Percentiles rank a stretch among this genome's conserved stretches.
phyloP scores from a whole-genome alignment of 73 alveolate species.

The Durusdinium trenchii region DNA sequence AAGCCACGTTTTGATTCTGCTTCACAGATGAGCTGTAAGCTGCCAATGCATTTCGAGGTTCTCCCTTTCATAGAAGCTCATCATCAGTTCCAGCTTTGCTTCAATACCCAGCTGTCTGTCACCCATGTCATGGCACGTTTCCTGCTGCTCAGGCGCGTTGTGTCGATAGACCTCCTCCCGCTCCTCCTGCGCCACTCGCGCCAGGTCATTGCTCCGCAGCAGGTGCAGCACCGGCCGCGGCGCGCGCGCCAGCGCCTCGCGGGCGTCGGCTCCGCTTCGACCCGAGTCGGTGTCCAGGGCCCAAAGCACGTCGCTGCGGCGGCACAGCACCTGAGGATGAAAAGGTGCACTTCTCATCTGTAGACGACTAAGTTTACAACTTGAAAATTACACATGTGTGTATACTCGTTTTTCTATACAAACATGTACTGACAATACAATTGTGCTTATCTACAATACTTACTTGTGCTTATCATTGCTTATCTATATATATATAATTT shows the following conservation, averaged over 20 bases:
- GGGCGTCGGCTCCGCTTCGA: neutral
- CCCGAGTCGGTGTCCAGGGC: neutral
- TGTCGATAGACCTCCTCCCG: conserved; percentile 2
- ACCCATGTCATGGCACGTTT: too few relatives aligned
- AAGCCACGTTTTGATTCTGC: too few relatives aligned
- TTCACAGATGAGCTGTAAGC: too few relatives aligned
- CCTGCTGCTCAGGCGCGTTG: neutral
- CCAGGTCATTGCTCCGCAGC: conserved; percentile 32
- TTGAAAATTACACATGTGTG: neutral
- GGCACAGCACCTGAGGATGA: conserved; percentile 36
- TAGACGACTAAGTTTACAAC: neutral
- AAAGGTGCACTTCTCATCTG: neutral
- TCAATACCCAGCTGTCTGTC: neutral
- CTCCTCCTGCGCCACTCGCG: conserved; percentile 9
- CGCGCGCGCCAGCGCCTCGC: conserved; percentile 27
- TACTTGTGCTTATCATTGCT: neutral
- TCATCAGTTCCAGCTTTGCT: too few relatives aligned
- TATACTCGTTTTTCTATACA: too few relatives aligned
- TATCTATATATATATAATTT: too few relatives aligned
- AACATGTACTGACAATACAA: neutral
- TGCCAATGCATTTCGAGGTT: too few relatives aligned
- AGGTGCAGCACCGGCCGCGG: conserved; percentile 81
- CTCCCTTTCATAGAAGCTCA: too few relatives aligned
- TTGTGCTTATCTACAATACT: neutral
- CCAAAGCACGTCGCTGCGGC: conserved; percentile 60